Evolutionary conservation across 2,329 filamentous ascomycete genomes (phyloP), one percentile per base, ranked within the genome.

Genomic region (Botrytis sinoallii): DNA sequence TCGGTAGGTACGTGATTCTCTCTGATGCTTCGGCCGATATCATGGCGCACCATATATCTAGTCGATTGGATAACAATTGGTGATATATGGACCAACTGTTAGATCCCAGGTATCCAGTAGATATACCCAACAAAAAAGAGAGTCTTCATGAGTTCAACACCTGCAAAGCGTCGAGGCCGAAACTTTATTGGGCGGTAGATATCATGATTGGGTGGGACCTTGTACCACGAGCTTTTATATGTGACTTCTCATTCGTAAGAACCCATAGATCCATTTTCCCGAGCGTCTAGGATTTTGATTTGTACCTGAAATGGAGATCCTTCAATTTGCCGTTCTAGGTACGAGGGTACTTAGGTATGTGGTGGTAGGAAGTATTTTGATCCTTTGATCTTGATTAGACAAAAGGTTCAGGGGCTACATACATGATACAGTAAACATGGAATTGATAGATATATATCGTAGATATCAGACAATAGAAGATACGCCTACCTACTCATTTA

Each of bases 31-130:
- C 8, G 22, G 29, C 29, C 55, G 55, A 60, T 60, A 60, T 38
- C 22, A 38, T 60, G 32, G 59, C 59, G 20, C 57, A 25, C 57
- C 20, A 60, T 35, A 9, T 20, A 59, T 59, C 9, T 20, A 6
- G 29, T 61, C 9, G 32, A 38, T 38, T 61, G 32, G 59, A 61
- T 38, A 14, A 2, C 35, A 40, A 61, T n/a, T 25, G 35, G 22
- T 35, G 9, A 67, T 46, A 46, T 46, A 5, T 35, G 35, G 63
- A 65, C 63, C 63, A 65, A 65, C 63, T 65, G 63, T 65, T 65
- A 32, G n/a, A 29, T 65, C 25, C 29, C 5, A 64, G 14, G 52
- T 55, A 29, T 29, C 12, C 14, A 55, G 52, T 55, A 55, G 52
- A 55, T 29, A 18, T 22, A 29, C 60, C 60, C 60, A 63, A 42